phyloP scores from a whole-genome alignment of 164 flowering plant genomes.

The Magnolia kwangsiensis region DNA sequence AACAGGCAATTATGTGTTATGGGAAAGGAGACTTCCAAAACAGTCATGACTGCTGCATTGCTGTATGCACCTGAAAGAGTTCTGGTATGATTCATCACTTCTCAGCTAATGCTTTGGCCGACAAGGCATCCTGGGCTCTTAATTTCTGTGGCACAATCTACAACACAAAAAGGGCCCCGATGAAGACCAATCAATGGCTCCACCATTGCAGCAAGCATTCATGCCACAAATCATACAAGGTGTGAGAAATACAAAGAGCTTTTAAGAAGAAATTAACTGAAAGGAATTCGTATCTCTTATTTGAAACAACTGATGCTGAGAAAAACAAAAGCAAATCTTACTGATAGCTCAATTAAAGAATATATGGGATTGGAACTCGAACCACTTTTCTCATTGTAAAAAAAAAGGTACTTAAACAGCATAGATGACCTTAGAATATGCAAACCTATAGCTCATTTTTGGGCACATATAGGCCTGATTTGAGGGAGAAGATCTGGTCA shows the following conservation, averaged over 20 bases:
- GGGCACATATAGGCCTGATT: no score
- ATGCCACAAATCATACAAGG: neutral
- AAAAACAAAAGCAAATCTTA: constrained; percentile 11
- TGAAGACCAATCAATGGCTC: neutral
- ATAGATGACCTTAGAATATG: neutral
- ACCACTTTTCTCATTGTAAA: neutral
- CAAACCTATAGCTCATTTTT: neutral
- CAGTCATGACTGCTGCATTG: no score
- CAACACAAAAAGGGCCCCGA: neutral
- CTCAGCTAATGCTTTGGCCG: constrained; percentile 7
- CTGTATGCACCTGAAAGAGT: neutral
- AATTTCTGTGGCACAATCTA: constrained; percentile 81
- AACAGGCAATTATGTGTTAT: no score
- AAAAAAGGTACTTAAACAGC: neutral
- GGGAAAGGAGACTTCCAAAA: no score
- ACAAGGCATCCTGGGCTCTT: constrained; percentile 68
- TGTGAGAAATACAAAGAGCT: neutral
- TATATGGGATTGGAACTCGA: neutral
- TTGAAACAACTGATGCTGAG: constrained; percentile 63
- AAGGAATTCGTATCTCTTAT: constrained; percentile 67
- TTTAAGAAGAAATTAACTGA: constrained; percentile 43
- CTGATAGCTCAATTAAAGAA: neutral
- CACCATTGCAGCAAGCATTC: neutral
- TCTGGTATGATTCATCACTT: neutral
- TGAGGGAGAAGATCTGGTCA: no score